These are phyloP conservation scores for Epichloe amarillans DNA, from an alignment of 2,329 filamentous ascomycete species.

Conservation along the genomic window DNA sequence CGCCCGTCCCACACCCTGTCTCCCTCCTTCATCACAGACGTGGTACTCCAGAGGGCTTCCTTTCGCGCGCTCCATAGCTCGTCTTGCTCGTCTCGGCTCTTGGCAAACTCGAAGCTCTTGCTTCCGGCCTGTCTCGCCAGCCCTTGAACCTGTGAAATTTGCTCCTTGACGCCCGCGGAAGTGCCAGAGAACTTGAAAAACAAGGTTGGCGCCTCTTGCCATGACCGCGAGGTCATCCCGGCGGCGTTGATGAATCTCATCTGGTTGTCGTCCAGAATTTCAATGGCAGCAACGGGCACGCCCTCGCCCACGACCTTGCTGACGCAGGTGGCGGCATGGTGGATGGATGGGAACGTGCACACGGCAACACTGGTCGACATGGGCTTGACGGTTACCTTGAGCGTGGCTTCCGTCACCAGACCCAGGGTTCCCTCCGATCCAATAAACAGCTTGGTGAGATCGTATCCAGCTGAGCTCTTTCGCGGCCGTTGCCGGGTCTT, in stretches of 20 bases:
- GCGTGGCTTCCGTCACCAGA: constrained; percentile 77
- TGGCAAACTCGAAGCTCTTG: constrained; percentile 67
- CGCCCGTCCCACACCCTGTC: constrained; percentile 76
- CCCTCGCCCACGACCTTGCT: constrained; percentile 67
- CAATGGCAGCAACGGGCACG: constrained; percentile 78
- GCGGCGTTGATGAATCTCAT: constrained; percentile 59
- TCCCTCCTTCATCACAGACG: constrained; percentile 49
- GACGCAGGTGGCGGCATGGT: constrained; percentile 66
- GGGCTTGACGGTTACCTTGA: constrained; percentile 75
- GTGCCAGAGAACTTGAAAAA: constrained; percentile 80
- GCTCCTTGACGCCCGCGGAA: constrained; percentile 59
- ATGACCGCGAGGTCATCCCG: constrained; percentile 50
- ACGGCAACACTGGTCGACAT: constrained; percentile 72
- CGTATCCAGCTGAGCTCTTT: constrained; percentile 85
- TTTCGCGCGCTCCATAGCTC: constrained; percentile 78
- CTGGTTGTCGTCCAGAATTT: constrained; percentile 84
- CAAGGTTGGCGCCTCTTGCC: constrained; percentile 61
- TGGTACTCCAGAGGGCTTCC: constrained; percentile 70
- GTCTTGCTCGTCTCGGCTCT: constrained; percentile 51
- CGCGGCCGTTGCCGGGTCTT: constrained; percentile 79
- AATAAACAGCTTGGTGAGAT: constrained; percentile 79
- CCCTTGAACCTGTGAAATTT: constrained; percentile 52
- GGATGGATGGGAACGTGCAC: constrained; percentile 42
- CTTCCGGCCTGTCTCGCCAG: constrained; percentile 49
- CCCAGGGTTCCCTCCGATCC: constrained; percentile 86